These are phyloP conservation scores for Poronia punctata DNA, from an alignment of 495 filamentous ascomycete genomes.

Conservation along the genomic window DNA sequence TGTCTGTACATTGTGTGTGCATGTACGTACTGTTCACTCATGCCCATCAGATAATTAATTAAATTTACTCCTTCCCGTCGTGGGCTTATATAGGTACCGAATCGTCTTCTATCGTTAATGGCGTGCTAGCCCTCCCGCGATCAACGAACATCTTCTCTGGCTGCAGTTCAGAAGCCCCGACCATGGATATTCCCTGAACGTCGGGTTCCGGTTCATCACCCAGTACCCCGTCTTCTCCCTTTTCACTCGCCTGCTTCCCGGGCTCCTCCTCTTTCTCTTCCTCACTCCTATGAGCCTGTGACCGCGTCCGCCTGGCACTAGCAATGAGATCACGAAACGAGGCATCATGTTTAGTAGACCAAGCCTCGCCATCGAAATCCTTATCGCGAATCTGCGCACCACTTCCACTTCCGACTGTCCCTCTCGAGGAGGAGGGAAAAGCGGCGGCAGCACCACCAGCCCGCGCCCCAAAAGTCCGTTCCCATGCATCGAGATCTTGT, in stretches of 20 bases:
- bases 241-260: no score
- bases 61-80: background rate
- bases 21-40: background rate
- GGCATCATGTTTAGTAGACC: slow-evolving; percentile 61
- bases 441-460: slow-evolving; percentile 27
- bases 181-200: no score
- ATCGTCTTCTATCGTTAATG: background rate
- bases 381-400: slow-evolving; percentile 58
- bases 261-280: background rate
- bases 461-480: slow-evolving; percentile 59
- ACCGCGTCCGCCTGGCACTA: slow-evolving; percentile 49
- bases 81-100: background rate
- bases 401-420: slow-evolving; percentile 5
- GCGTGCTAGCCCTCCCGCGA: no score
- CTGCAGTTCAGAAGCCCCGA: no score
- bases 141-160: no score
- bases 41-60: background rate
- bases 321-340: slow-evolving; percentile 74
- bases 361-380: slow-evolving; percentile 72
- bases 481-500: slow-evolving; percentile 76
- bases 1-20: no score
- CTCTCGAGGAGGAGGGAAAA: background rate
- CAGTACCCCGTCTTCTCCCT: no score
- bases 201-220: no score
- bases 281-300: slow-evolving; percentile 18